Evolutionary conservation across 2,329 filamentous ascomycete genomes (phyloP).

Genomic region (Xylogone sp.): DNA sequence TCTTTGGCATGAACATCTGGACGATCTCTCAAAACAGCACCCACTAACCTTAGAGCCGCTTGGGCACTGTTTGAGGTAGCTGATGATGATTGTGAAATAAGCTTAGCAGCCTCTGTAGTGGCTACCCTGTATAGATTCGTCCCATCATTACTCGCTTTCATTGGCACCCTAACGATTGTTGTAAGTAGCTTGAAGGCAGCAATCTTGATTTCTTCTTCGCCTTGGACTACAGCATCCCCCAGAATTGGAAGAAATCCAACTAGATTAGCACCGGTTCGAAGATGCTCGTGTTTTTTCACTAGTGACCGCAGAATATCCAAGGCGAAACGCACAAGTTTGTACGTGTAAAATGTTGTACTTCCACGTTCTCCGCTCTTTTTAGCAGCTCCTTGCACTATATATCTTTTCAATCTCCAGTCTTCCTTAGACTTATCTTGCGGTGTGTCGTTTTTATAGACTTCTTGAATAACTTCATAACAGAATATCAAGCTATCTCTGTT

Average conservation of each 20-base stretch:
- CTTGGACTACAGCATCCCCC: conserved; percentile 78
- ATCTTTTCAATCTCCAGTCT: conserved; percentile 64
- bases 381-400: conserved; percentile 75
- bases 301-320: conserved; percentile 82
- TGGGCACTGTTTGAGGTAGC: conserved; percentile 84
- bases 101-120: conserved; percentile 77
- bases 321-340: conserved; percentile 85
- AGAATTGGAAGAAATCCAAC: conserved; percentile 84
- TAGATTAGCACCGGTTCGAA: conserved; percentile 77
- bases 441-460: conserved; percentile 67
- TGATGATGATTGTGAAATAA: conserved; percentile 71
- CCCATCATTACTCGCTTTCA: conserved; percentile 65
- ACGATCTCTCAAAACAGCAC: conserved; percentile 78
- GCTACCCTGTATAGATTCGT: conserved; percentile 68
- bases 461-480: conserved; percentile 90
- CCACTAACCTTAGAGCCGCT: conserved; percentile 82
- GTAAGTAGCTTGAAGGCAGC: conserved; percentile 82
- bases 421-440: conserved; percentile 48
- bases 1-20: conserved; percentile 74
- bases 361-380: conserved; percentile 71
- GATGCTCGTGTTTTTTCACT: conserved; percentile 78
- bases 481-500: conserved; percentile 85
- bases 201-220: conserved; percentile 89
- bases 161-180: conserved; percentile 78
- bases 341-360: conserved; percentile 72